These are phyloP conservation scores for Yamadazyma triangularis DNA, from an alignment of 1,139 yeast genomes.

Conservation along the genomic window DNA sequence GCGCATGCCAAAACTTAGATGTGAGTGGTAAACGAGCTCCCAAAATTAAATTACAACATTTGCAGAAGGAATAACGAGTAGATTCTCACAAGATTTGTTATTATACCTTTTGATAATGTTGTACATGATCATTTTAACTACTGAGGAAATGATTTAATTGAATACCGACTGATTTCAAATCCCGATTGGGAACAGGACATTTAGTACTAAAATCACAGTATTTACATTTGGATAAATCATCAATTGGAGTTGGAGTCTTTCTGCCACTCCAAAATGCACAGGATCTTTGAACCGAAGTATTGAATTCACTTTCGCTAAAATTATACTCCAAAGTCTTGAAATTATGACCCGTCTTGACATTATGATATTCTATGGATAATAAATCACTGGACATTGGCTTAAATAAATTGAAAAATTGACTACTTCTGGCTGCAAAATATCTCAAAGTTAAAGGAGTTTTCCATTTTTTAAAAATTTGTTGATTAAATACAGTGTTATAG, in stretches of 20 bases:
- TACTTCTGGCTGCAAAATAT: slow-evolving; percentile 50
- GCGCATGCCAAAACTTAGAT: slow-evolving; percentile 36
- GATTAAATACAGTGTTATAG: slow-evolving; percentile 9
- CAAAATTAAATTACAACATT: slow-evolving; percentile 25
- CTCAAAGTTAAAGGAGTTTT: slow-evolving; percentile 49
- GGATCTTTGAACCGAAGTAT: slow-evolving; percentile 25
- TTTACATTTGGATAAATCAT: slow-evolving; percentile 40
- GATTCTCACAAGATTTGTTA: not conserved
- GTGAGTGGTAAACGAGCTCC: slow-evolving; percentile 50
- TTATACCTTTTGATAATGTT: slow-evolving; percentile 36
- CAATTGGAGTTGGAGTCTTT: slow-evolving; percentile 38
- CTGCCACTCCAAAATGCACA: slow-evolving; percentile 53
- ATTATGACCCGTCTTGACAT: slow-evolving; percentile 23
- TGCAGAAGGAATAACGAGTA: slow-evolving; percentile 31
- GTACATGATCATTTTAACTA: slow-evolving; percentile 17
- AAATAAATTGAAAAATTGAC: slow-evolving; percentile 43
- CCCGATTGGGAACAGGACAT: slow-evolving; percentile 29
- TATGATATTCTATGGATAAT: slow-evolving; percentile 52
- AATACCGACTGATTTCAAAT: slow-evolving; percentile 12
- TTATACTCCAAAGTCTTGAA: slow-evolving; percentile 35
- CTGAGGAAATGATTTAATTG: slow-evolving; percentile 12
- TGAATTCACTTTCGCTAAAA: slow-evolving; percentile 25
- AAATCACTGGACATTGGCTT: slow-evolving; percentile 28
- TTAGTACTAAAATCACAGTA: slow-evolving; percentile 45
- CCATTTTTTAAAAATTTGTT: slow-evolving; percentile 37